Evolutionary conservation across 202 grass and related monocot genomes (phyloP).

Genomic region (Schoenoplectus triqueter): DNA sequence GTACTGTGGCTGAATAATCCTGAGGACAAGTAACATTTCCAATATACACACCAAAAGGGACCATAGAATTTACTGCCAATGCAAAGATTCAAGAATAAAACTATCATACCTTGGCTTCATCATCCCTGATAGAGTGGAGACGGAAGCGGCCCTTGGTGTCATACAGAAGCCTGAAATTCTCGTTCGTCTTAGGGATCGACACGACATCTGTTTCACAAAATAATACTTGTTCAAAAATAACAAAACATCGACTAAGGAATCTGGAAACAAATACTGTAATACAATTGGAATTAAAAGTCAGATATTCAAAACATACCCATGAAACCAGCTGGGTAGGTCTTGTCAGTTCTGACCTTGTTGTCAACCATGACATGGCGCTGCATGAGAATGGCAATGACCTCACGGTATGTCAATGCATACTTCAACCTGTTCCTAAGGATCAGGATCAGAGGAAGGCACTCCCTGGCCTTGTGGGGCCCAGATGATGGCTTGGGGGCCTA

Average conservation of each 20-base stretch:
- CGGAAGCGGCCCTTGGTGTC: slow-evolving; percentile 27
- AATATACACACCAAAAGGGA: background rate
- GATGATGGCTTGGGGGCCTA: slow-evolving; percentile 63
- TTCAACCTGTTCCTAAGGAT: no score
- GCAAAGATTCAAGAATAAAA: background rate
- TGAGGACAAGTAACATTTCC: background rate
- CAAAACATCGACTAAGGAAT: background rate
- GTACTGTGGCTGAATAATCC: background rate
- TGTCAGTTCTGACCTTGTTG: no score
- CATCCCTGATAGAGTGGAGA: slow-evolving; percentile 47
- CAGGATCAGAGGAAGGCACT: slow-evolving; percentile 50
- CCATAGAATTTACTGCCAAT: background rate
- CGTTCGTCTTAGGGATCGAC: slow-evolving; percentile 46
- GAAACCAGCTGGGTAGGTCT: slow-evolving; percentile 35
- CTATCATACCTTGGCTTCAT: slow-evolving; percentile 39
- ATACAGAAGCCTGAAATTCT: slow-evolving; percentile 51
- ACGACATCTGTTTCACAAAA: slow-evolving; percentile 42
- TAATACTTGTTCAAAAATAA: background rate
- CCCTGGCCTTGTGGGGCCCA: slow-evolving; percentile 47
- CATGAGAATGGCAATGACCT: no score
- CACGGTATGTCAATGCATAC: no score
- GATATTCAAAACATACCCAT: slow-evolving; percentile 37
- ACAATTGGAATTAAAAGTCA: background rate
- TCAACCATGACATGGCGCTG: no score
- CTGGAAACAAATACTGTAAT: background rate